A percentile compares a stretch with the other conserved stretches of the same genome.
Conservation (phyloP, 306 rosid species). For the Parietaria judaica region DNA sequence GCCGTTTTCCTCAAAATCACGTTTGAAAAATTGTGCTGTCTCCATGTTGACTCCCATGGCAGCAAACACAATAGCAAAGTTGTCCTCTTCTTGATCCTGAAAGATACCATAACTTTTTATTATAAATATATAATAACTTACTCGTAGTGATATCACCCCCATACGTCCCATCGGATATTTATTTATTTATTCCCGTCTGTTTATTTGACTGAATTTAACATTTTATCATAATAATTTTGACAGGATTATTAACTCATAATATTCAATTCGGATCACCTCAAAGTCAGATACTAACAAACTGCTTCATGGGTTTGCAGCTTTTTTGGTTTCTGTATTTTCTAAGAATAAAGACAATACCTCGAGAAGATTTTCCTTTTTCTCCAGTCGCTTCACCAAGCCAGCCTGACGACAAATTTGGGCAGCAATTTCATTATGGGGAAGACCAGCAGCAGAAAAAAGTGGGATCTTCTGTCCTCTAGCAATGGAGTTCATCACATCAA, state of each 20-base stretch:
- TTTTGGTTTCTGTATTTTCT: neutral
- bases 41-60: conserved; percentile 99
- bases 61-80: conserved; percentile 98
- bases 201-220: too few relatives aligned
- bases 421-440: conserved; percentile 97
- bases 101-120: neutral
- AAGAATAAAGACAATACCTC: conserved; percentile 44
- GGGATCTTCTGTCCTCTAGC: conserved; percentile 99
- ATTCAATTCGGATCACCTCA: too few relatives aligned
- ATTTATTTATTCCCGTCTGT: too few relatives aligned
- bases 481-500: conserved; percentile 99
- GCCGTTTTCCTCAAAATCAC: conserved; percentile 99
- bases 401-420: conserved; percentile 99
- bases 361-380: conserved; percentile 80
- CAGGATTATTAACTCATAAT: too few relatives aligned
- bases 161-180: too few relatives aligned
- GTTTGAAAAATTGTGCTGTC: conserved; percentile 97
- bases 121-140: neutral
- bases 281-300: too few relatives aligned
- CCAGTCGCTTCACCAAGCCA: conserved; percentile 94
- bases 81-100: conserved; percentile 79
- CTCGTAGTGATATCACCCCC: neutral
- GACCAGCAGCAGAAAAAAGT: conserved; percentile 99
- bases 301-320: too few relatives aligned
- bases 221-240: too few relatives aligned